These are phyloP conservation scores for Psilocybe subaeruginosa DNA, from an alignment of 768 basidiomycete species.

Conservation along the genomic window DNA sequence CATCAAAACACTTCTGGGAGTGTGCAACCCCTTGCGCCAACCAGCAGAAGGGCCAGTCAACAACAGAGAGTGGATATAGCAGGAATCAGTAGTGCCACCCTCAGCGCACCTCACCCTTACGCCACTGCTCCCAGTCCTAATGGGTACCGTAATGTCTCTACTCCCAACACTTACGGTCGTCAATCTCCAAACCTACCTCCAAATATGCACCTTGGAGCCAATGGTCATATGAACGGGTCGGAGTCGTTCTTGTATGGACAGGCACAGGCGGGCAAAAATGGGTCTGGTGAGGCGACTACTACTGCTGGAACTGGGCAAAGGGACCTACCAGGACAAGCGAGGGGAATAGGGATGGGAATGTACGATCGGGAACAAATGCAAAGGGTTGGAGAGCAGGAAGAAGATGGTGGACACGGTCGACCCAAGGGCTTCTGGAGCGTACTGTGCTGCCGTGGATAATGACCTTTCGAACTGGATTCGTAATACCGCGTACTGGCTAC, in stretches of 20 bases:
- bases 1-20: slow-evolving; percentile 59
- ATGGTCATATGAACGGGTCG: slow-evolving; percentile 55
- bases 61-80: slow-evolving; percentile 48
- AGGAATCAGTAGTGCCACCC: slow-evolving; percentile 38
- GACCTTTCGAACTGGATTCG: slow-evolving; percentile 16
- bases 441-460: slow-evolving; percentile 71
- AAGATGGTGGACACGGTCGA: slow-evolving; percentile 66
- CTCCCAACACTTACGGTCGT: slow-evolving; percentile 52
- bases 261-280: slow-evolving; percentile 48
- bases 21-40: slow-evolving; percentile 68
- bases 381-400: slow-evolving; percentile 60
- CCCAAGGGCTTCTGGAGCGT: slow-evolving; percentile 64
- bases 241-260: slow-evolving; percentile 75
- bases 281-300: slow-evolving; percentile 55
- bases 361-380: slow-evolving; percentile 71
- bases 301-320: slow-evolving; percentile 37
- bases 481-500: slow-evolving; percentile 35
- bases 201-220: slow-evolving; percentile 39
- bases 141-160: slow-evolving; percentile 50
- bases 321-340: slow-evolving; percentile 35
- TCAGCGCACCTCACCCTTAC: slow-evolving; percentile 71
- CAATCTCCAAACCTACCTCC: slow-evolving; percentile 51
- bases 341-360: slow-evolving; percentile 50
- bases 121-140: slow-evolving; percentile 63
- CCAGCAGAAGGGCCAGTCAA: slow-evolving; percentile 71